Evolutionary conservation across 2,329 filamentous ascomycete species (phyloP).

Genomic region (Fusarium abutilonis): DNA sequence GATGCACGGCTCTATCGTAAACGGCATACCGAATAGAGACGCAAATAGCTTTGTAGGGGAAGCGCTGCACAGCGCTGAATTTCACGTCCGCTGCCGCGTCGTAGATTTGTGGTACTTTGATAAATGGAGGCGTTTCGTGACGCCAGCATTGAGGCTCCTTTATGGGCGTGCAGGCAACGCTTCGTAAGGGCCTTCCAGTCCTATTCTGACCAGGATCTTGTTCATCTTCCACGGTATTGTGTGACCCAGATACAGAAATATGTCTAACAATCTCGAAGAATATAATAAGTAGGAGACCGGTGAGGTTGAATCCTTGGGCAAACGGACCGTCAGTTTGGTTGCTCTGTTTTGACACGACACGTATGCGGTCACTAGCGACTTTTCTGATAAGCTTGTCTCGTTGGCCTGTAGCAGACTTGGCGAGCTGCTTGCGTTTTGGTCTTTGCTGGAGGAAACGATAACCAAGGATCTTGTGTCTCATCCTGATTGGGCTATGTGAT

Average conservation of each 20-base stretch:
- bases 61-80: slow-evolving; percentile 58
- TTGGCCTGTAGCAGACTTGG: no score
- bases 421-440: neutral
- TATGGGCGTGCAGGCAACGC: slow-evolving; percentile 52
- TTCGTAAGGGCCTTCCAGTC: slow-evolving; percentile 45
- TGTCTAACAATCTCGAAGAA: slow-evolving; percentile 64
- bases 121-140: slow-evolving; percentile 63
- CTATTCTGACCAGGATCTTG: slow-evolving; percentile 34
- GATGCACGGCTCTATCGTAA: slow-evolving; percentile 20
- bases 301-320: slow-evolving; percentile 45
- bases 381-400: neutral
- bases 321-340: slow-evolving; percentile 34
- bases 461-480: neutral
- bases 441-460: neutral
- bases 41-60: slow-evolving; percentile 58
- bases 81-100: slow-evolving; percentile 58
- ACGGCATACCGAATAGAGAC: slow-evolving; percentile 55
- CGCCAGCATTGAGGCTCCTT: slow-evolving; percentile 56
- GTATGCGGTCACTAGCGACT: neutral
- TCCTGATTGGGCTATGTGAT: neutral
- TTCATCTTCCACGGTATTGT: slow-evolving; percentile 55
- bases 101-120: slow-evolving; percentile 58
- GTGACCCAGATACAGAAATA: slow-evolving; percentile 59
- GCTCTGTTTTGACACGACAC: neutral
- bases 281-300: slow-evolving; percentile 65